Evolutionary conservation across 495 filamentous ascomycete species (phyloP), one percentile per base, ranked within the genome.

Genomic region (Rusavskia elegans): DNA sequence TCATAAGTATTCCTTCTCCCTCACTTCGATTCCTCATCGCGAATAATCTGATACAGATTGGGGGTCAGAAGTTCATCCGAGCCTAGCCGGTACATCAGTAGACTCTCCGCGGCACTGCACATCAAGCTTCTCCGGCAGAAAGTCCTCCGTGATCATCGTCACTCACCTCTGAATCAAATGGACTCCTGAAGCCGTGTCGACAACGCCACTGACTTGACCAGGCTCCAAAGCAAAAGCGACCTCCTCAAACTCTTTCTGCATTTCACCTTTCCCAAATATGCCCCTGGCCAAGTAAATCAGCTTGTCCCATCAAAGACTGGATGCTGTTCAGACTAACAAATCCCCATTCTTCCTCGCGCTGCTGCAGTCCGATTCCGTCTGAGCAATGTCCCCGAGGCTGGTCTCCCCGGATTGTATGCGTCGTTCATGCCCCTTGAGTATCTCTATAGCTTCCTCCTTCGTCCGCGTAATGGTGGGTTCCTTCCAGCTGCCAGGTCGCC

Each of bases 181-280:
- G 55, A 96, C 70, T 2, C 92, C 92, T 23, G 87, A 94, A n/a
- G 87, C 87, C 4, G 90, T 95, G 62, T 95, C 84, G 0, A 96
- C 85, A 27, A 95, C 70, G 20, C 73, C 68, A 62, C 87, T 95
- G 52, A 98, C 78, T 64, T 96, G 81, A 20, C 87, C 87, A 0
- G 81, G 81, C 63, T 87, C 78, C 32, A 98, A 68, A 14, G 80
- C 80, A 70, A 97, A 97, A 4, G 90, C 83, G 0, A 89, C 88
- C 30, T 95, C 87, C 66, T 97, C 92, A 57, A 98, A 98, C 68
- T 97, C 92, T 72, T 90, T 95, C 62, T 98, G 92, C 92, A 98
- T 98, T 59, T 98, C 92, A 5, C 87, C 84, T 52, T 69, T 79
- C 21, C 87, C 88, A 61, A 98, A 98, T 66, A 87, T 95, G 1